These are phyloP conservation scores for Penicillium sp. DNA, from an alignment of 2,329 filamentous ascomycete species.

Conservation along the genomic window DNA sequence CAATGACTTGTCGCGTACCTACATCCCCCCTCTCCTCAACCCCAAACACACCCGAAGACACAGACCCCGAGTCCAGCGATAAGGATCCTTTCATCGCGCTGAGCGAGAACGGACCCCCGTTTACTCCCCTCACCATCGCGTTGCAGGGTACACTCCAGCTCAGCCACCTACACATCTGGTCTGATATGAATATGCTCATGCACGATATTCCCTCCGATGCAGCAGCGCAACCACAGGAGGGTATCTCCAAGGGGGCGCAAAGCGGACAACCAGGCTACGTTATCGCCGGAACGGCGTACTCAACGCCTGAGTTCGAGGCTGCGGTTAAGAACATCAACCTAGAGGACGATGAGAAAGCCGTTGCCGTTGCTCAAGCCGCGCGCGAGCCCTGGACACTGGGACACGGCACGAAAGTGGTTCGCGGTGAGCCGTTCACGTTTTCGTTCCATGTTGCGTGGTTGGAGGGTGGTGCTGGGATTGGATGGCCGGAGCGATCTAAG, in stretches of 20 bases:
- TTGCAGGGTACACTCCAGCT: conserved; percentile 85
- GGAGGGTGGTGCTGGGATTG: conserved; percentile 40
- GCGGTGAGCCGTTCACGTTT: conserved; percentile 80
- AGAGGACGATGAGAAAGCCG: conserved; percentile 44
- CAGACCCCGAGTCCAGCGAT: conserved; percentile 46
- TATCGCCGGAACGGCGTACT: conserved; percentile 86
- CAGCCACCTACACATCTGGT: conserved; percentile 86
- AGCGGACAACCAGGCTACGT: conserved; percentile 66
- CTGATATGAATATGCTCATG: conserved; percentile 84
- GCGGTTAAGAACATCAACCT: conserved; percentile 14
- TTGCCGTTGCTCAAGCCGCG: conserved; percentile 44
- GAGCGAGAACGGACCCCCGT: conserved; percentile 32
- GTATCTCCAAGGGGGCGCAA: conserved; percentile 56
- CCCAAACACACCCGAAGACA: conserved; percentile 22
- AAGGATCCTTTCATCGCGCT: conserved; percentile 46
- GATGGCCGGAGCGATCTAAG: conserved; percentile 29
- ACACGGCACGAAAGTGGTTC: conserved; percentile 68
- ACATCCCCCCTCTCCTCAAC: conserved; percentile 62
- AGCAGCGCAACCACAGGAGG: conserved; percentile 33
- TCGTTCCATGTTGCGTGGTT: conserved; percentile 79
- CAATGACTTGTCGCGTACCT: conserved; percentile 85
- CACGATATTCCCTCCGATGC: conserved; percentile 52
- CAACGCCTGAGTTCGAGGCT: conserved; percentile 69
- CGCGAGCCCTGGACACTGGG: conserved; percentile 48
- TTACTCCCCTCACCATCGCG: conserved; percentile 81